phyloP scores from a whole-genome alignment of 2,329 filamentous ascomycete species.

The Fusarium poae region DNA sequence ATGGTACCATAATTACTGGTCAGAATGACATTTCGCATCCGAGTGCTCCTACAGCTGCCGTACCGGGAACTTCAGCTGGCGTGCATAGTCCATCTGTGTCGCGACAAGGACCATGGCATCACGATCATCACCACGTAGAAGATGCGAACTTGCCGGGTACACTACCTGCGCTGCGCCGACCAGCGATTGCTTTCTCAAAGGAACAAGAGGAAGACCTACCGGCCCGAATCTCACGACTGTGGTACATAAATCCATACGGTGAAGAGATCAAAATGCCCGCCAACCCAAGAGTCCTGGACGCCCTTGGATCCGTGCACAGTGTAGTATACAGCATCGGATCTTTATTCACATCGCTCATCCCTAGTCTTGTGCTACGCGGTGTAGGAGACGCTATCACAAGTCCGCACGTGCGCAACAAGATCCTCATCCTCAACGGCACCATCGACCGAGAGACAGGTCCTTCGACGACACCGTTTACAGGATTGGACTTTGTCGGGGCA shows the following conservation, averaged over 20 bases:
- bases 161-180: conserved; percentile 81
- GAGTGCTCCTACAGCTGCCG: conserved; percentile 69
- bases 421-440: conserved; percentile 86
- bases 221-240: conserved; percentile 82
- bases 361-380: conserved; percentile 80
- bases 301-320: conserved; percentile 73
- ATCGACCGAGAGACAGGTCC: conserved; percentile 90
- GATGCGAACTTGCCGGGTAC: conserved; percentile 87
- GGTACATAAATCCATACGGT: conserved; percentile 99
- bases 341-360: conserved; percentile 89
- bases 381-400: conserved; percentile 72
- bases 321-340: conserved; percentile 95
- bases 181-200: conserved; percentile 87
- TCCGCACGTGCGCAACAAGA: conserved; percentile 71
- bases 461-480: conserved; percentile 72
- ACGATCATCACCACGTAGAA: conserved; percentile 76
- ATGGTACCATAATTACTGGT: conserved; percentile 84
- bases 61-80: conserved; percentile 50
- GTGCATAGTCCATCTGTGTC: conserved; percentile 49
- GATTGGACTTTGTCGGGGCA: conserved; percentile 84
- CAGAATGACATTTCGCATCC: conserved; percentile 95
- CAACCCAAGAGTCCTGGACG: conserved; percentile 82
- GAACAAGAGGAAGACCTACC: conserved; percentile 79
- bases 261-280: conserved; percentile 90
- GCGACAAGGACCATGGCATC: conserved; percentile 64